Conservation (phyloP, 208 protist genomes). For the Acanthamoeba culbertsoni region DNA sequence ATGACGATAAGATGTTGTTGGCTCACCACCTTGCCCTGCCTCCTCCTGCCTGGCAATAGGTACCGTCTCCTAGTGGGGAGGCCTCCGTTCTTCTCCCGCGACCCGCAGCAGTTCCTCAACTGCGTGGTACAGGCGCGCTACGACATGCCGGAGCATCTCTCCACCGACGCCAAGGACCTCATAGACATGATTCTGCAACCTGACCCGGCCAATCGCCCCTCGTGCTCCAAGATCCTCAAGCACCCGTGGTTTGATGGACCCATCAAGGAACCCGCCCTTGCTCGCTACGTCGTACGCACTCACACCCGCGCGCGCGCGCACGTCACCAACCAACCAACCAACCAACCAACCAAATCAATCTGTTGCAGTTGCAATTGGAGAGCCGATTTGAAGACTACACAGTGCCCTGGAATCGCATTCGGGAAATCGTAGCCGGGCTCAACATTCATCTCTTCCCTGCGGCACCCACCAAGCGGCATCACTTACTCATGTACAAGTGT, state of each 20-base stretch:
- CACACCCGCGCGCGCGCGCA: not conserved
- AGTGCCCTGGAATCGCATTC: not conserved
- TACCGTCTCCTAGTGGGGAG: slow-evolving; percentile 4
- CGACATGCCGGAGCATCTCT: slow-evolving; percentile 18
- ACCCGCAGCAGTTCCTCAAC: slow-evolving; percentile 2
- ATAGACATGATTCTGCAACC: not conserved
- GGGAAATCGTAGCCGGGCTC: not conserved
- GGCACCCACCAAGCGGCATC: not conserved
- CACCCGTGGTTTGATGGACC: slow-evolving; percentile 33
- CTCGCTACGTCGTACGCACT: not conserved
- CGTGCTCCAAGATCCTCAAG: slow-evolving; percentile 42
- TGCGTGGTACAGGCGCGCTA: not conserved
- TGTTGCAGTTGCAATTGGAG: not conserved
- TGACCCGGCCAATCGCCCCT: slow-evolving; percentile 3
- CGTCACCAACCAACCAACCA: not conserved
- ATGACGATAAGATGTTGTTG: too few relatives aligned
- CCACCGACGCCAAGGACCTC: slow-evolving; percentile 16
- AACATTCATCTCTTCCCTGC: slow-evolving; percentile 3
- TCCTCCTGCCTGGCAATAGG: not conserved
- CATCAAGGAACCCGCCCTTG: slow-evolving; percentile 7
- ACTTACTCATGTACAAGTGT: slow-evolving; percentile 45
- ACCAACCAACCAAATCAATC: too few relatives aligned
- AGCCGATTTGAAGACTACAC: slow-evolving; percentile 26
- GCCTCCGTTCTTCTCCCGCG: slow-evolving; percentile 26
- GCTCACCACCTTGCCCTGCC: not conserved